Evolutionary conservation across 352 stramenopile species (phyloP), one percentile per base, ranked within the genome.

Genomic region (Phytophthora boehmeriae): DNA sequence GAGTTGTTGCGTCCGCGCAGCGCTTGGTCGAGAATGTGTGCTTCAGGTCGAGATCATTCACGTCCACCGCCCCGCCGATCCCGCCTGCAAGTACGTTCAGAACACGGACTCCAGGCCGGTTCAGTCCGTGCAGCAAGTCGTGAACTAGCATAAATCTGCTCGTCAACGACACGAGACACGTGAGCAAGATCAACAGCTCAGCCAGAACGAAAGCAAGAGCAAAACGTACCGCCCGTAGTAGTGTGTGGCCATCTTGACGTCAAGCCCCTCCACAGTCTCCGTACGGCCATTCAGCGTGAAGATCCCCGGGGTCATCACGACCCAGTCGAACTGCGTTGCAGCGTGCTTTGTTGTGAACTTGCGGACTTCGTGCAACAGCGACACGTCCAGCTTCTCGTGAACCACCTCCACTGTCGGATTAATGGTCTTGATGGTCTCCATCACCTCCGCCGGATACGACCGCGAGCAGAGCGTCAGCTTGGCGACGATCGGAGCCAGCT

Each of bases 1-100:
- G 50, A 4, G 46, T 72, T 30, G 64, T 68, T 19, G 34, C 51
- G 8, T 61, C 52, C 2, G 45, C 58, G 23, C 64, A 72, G 38
- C 58, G 46, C 39, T 38, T 56, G 5, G 16, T 28, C 17, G 63
- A 68, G 35, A 41, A 72, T 4, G 58, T 53, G 11, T 41, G 45
- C 20, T 72, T 72, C 2, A 72, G 47, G 34, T 72, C 64, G 17
- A 72, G 54, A 17, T 72, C 64, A 19, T 68, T 51, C 10, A 64
- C 27, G 11, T 72, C 52, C 6, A 63, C 22, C 20, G 38, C 19
- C 8, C 64, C 64, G 10, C 63, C 63, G 2, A 59, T 48, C 0
- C 51, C 59, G 16, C 46, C 58, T 16, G 1, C 41, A 6, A 72
- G 19, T 14, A 72, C 38, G 32, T 72, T 72, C 1, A 68, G 28